A percentile compares a stretch with the other conserved stretches of the same genome.
phyloP scores from a whole-genome alignment of 2,329 filamentous ascomycete species.

The Xylaria sp. region DNA sequence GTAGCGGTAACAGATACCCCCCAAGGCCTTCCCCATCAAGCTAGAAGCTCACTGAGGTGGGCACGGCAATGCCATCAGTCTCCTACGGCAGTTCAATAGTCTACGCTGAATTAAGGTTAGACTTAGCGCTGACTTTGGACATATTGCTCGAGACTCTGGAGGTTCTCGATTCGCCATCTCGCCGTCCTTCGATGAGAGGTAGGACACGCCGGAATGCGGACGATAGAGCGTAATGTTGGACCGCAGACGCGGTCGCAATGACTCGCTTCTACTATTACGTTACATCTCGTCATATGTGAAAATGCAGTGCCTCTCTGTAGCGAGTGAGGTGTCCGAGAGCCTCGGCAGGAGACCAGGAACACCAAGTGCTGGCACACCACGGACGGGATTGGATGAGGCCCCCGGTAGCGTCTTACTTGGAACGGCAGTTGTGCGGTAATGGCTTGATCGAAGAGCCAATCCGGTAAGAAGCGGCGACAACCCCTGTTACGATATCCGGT shows the following conservation, averaged over 20 bases:
- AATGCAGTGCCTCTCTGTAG: slow-evolving; percentile 12
- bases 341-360: slow-evolving; percentile 28
- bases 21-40: slow-evolving; percentile 7
- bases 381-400: slow-evolving; percentile 25
- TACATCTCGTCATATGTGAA: slow-evolving; percentile 30
- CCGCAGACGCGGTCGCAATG: background rate
- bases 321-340: slow-evolving; percentile 30
- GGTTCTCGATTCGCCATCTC: slow-evolving; percentile 1
- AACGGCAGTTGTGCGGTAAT: slow-evolving; percentile 37
- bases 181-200: slow-evolving; percentile 12
- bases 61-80: slow-evolving; percentile 16
- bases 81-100: slow-evolving; percentile 1
- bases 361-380: slow-evolving; percentile 16
- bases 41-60: slow-evolving; percentile 16
- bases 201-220: background rate
- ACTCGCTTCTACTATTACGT: slow-evolving; percentile 19
- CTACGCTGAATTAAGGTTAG: background rate
- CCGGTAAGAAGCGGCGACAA: slow-evolving; percentile 11
- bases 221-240: slow-evolving; percentile 3
- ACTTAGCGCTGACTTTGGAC: slow-evolving; percentile 20
- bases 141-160: background rate
- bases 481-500: slow-evolving; percentile 26
- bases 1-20: slow-evolving; percentile 26
- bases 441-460: slow-evolving; percentile 30
- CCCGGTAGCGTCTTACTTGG: slow-evolving; percentile 27